Evolutionary conservation across 2,329 filamentous ascomycete species (phyloP), one percentile per base, ranked within the genome.

Genomic region (Botryotinia convoluta): DNA sequence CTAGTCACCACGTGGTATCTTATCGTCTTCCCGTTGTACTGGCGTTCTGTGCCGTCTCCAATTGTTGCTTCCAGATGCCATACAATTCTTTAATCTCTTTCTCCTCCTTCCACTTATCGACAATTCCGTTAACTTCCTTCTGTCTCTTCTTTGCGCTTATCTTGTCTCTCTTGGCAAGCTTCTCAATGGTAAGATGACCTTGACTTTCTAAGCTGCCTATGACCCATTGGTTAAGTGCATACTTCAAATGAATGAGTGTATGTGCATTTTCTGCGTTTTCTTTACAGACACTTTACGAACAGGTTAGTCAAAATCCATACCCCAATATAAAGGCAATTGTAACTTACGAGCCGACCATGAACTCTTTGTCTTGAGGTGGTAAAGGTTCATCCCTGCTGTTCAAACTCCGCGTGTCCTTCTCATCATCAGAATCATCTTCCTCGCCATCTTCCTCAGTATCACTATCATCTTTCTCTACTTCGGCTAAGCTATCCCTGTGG

Each of bases 241-340:
- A 88, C 73, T 91, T 91, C 93, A 93, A 95, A 82, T 96, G 93
- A 7, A 89, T 86, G 5, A 95, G 85, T 1, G 86, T 87, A 79
- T 95, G 93, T 0, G 92, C 91, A 57, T 90, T 90, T 76, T 89
- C 85, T 0, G 93, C 92, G 76, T 91, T 91, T 45, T 83, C 82
- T 78, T 86, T 88, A 83, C 90, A 92, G 74, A 86, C 85, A 26
- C 79, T 79, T 32, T 12, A 39, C 63, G 22, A 35, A 10, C 65
- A 59, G 73, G 54, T 71, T 61, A 72, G 62, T 68, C 48, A 26
- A 39, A 60, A 10, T 74, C 83, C 83, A 69, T 16, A 71, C n/a
- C 35, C n/a, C 42, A 68, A 35, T 20, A 57, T 12, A 32, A 39
- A 62, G 12, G 37, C 39, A n/a, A 22, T 37, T 42, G 7, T 32